Percentiles rank a stretch among this genome's conserved stretches.
Evolutionary conservation across 2,329 filamentous ascomycete species (phyloP).

Genomic region (Ophiostoma novo-ulmi): DNA sequence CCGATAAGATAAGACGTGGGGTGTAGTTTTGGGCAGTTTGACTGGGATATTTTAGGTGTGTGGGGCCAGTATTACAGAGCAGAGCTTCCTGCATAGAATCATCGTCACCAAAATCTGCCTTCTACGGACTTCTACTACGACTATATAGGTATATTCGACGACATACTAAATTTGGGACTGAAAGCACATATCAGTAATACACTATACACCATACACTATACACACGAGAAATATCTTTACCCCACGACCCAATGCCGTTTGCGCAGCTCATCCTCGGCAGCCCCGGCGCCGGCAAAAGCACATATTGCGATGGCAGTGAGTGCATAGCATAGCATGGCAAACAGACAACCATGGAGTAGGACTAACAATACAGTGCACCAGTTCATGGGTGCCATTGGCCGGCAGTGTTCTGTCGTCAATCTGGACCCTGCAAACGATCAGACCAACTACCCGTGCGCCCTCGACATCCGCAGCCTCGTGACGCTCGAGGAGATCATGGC

Average conservation of each 20-base stretch:
- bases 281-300: slow-evolving; percentile 92
- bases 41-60: slow-evolving; percentile 6
- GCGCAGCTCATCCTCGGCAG: slow-evolving; percentile 86
- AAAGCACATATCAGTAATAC: too few relatives aligned
- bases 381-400: slow-evolving; percentile 91
- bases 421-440: slow-evolving; percentile 95
- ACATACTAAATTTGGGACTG: too few relatives aligned
- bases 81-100: slow-evolving; percentile 10
- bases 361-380: slow-evolving; percentile 65
- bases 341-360: background rate
- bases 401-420: slow-evolving; percentile 92
- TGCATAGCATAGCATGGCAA: background rate
- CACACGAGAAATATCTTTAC: background rate
- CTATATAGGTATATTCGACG: background rate
- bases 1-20: slow-evolving; percentile 28
- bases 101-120: background rate
- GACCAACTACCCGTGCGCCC: slow-evolving; percentile 78
- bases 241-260: slow-evolving; percentile 50
- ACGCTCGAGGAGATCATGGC: slow-evolving; percentile 94
- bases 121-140: background rate
- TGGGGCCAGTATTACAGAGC: slow-evolving; percentile 14
- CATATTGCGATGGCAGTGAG: slow-evolving; percentile 89
- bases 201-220: too few relatives aligned
- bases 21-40: background rate
- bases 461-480: slow-evolving; percentile 84